Base-by-base conservation (phyloP, 2,329 filamentous ascomycete genomes). In the Hypocreales sp. region DNA sequence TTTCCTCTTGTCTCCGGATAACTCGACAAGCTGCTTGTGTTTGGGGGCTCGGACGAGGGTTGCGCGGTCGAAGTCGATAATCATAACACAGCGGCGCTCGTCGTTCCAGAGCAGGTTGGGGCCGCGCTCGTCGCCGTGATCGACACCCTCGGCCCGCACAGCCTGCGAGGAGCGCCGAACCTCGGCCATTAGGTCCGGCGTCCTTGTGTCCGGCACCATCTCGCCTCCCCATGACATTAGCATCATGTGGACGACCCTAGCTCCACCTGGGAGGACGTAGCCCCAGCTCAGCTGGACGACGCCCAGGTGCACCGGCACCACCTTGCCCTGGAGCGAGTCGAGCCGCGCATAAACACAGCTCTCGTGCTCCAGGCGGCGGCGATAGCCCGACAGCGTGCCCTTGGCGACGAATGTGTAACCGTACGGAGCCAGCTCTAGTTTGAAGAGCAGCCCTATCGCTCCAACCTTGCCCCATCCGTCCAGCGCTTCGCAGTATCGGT, bases 171-270 rank as follows among this genome's bases (percentile, higher is more conserved):
- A 40, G 7, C 30, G 33, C 25, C 21, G 22, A 20, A 27, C 26
- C 25, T 37, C 26, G 8, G 20, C 20, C 20, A 14, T 18, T 17
- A 23, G 20, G 26, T 23, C 26, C 9, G 20, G 14, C 26, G 14
- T 5, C 15, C 16, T 20, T 5, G 14, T 12, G 3, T 26, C 25
- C 18, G 12, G 18, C 2, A 12, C 25, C 19, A 11, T 12, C 11
- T 27, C 26, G 20, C 41, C 38, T 6, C 15, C 36, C 40, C 40
- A 42, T 16, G 37, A 38, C 38, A 44, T 40, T n/a, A 44, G 31
- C 38, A 44, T 34, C 35, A 40, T 39, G 22, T 38, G 16, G 13
- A 36, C 13, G 21, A 39, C 28, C 13, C 22, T 27, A 7, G 22
- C 28, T n/a, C 28, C 32, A 15, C 33, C 37, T 14, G 35, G 30